Evolutionary conservation across 2,329 filamentous ascomycete species (phyloP).

Genomic region (Tolypocladium inflatum): DNA sequence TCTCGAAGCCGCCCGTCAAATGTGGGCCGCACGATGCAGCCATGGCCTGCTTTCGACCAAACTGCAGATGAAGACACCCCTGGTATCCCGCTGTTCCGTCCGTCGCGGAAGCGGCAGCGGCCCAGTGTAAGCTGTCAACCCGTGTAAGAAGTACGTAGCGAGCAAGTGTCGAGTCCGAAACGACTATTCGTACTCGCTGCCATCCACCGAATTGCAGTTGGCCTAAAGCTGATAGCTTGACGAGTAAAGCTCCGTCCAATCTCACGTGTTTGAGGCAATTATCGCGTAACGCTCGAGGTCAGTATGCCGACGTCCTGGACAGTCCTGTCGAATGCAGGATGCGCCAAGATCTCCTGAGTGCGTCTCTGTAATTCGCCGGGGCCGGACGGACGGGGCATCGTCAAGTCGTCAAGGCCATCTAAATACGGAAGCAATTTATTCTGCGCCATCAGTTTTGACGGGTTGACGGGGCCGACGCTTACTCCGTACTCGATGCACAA

Average conservation of each 20-base stretch:
- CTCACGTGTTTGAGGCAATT: not conserved
- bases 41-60: not conserved
- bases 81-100: not conserved
- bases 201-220: not conserved
- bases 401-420: not conserved
- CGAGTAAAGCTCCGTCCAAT: not conserved
- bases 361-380: not conserved
- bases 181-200: not conserved
- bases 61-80: not conserved
- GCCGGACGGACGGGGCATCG: not conserved
- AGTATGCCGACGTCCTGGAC: not conserved
- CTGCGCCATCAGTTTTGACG: not conserved
- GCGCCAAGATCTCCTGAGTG: not conserved
- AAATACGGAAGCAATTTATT: not conserved
- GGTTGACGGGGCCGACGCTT: not conserved
- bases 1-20: not conserved
- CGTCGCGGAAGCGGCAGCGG: not conserved
- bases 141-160: not conserved
- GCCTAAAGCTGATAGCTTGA: not conserved
- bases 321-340: not conserved
- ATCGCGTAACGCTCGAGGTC: not conserved
- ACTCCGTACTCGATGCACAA: not conserved
- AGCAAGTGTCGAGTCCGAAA: not conserved
- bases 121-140: not conserved
- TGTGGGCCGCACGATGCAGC: not conserved